phyloP scores from a whole-genome alignment of 1,139 yeast species.

The Williopsis jadinii region DNA sequence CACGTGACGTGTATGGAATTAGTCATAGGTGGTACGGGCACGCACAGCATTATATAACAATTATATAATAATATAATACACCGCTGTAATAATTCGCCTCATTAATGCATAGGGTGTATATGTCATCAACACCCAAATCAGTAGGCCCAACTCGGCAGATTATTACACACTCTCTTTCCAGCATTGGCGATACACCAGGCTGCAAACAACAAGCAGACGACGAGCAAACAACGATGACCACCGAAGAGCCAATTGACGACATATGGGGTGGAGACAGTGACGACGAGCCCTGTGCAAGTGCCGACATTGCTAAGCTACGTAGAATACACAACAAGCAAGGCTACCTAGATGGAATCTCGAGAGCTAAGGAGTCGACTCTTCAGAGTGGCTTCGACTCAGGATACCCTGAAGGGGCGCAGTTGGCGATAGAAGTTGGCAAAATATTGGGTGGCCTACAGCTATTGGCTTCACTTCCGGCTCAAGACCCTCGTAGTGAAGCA shows the following conservation, averaged over 20 bases:
- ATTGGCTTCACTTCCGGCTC: conserved; percentile 12
- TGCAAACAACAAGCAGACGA: no score
- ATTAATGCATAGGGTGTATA: no score
- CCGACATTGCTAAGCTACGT: conserved; percentile 31
- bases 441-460: conserved; percentile 45
- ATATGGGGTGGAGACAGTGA: conserved; percentile 3
- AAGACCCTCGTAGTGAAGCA: conserved; percentile 15
- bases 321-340: conserved; percentile 79
- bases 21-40: no score
- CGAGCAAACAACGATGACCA: no score
- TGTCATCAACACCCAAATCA: no score
- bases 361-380: conserved; percentile 60
- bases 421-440: conserved; percentile 63
- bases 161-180: no score
- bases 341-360: conserved; percentile 71
- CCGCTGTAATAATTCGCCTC: no score
- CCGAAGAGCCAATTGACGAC: not conserved
- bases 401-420: conserved; percentile 63
- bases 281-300: conserved; percentile 11
- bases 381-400: conserved; percentile 81
- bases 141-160: no score
- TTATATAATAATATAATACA: no score
- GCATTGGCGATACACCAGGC: no score
- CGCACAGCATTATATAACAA: no score
- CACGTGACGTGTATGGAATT: no score